Evolutionary conservation across 257 asterid genomes (phyloP).

Genomic region (Rubia yunnanensis): DNA sequence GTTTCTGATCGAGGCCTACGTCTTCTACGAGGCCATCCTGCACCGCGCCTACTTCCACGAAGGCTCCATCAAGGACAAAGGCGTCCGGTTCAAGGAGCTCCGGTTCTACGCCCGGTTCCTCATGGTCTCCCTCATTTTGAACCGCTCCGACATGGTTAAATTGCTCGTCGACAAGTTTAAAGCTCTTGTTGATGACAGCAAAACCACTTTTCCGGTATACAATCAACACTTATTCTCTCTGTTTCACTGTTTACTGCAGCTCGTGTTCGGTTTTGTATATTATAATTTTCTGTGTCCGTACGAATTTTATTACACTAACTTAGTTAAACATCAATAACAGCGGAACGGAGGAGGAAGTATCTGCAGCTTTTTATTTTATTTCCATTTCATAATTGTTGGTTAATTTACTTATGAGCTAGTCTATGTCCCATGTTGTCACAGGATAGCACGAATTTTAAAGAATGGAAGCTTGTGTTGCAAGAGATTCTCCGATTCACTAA

Average conservation of each 20-base stretch:
- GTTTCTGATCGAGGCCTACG: conserved; percentile 77
- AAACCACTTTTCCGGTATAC: conserved; percentile 65
- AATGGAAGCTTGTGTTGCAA: conserved; percentile 90
- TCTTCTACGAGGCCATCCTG: conserved; percentile 88
- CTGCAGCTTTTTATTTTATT: conserved; percentile 9
- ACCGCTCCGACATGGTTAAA: conserved; percentile 66
- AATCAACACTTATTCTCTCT: conserved; percentile 7
- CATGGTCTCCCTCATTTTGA: conserved; percentile 76
- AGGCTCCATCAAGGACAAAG: conserved; percentile 68
- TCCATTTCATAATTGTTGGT: neutral
- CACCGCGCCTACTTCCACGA: conserved; percentile 70
- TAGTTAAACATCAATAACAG: neutral
- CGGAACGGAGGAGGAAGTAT: neutral
- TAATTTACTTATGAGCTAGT: neutral
- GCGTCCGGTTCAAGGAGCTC: conserved; percentile 85
- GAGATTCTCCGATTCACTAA: conserved; percentile 70
- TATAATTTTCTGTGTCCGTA: too few species aligned
- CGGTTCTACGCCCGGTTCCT: conserved; percentile 90
- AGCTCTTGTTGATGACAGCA: conserved; percentile 79
- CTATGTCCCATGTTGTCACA: conserved; percentile 23
- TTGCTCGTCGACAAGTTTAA: conserved; percentile 59
- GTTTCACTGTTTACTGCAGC: conserved; percentile 3
- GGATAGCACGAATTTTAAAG: conserved; percentile 92
- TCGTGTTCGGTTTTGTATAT: conserved; percentile 11
- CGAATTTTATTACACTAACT: neutral